These are phyloP conservation scores for Alternaria gaisen DNA, from an alignment of 2,329 filamentous ascomycete species.

Conservation along the genomic window DNA sequence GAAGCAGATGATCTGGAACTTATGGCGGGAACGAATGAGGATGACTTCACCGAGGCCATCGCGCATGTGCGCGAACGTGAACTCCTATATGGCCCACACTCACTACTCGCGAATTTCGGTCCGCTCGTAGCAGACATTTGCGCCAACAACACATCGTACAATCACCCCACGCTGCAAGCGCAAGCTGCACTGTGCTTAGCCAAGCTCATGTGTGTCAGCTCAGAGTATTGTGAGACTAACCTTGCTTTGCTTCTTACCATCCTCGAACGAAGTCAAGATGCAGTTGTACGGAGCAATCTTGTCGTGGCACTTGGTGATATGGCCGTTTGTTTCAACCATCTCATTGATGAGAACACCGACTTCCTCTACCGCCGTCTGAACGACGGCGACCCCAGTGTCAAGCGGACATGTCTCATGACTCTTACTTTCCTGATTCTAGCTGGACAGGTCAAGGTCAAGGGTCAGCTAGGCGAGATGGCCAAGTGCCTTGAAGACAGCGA, in stretches of 20 bases:
- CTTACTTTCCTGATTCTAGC: conserved; percentile 96
- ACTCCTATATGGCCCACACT: conserved; percentile 81
- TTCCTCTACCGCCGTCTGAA: conserved; percentile 95
- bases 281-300: conserved; percentile 92
- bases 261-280: conserved; percentile 91
- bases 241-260: conserved; percentile 95
- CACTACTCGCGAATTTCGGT: conserved; percentile 88
- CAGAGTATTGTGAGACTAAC: conserved; percentile 94
- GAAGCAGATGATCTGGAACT: conserved; percentile 92
- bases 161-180: conserved; percentile 87
- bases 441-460: conserved; percentile 99
- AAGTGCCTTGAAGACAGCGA: conserved; percentile 98
- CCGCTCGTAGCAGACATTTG: conserved; percentile 93
- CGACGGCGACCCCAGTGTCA: conserved; percentile 87
- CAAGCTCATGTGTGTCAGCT: conserved; percentile 98
- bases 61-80: conserved; percentile 84
- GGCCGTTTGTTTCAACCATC: conserved; percentile 99
- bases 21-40: conserved; percentile 94
- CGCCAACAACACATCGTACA: conserved; percentile 87
- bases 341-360: conserved; percentile 99
- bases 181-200: conserved; percentile 93
- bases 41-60: conserved; percentile 90
- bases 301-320: conserved; percentile 98
- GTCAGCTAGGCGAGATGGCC: conserved; percentile 97
- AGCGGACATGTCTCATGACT: conserved; percentile 98